phyloP scores from a whole-genome alignment of 768 basidiomycete genomes.

The Hirschioporus abietinus region DNA sequence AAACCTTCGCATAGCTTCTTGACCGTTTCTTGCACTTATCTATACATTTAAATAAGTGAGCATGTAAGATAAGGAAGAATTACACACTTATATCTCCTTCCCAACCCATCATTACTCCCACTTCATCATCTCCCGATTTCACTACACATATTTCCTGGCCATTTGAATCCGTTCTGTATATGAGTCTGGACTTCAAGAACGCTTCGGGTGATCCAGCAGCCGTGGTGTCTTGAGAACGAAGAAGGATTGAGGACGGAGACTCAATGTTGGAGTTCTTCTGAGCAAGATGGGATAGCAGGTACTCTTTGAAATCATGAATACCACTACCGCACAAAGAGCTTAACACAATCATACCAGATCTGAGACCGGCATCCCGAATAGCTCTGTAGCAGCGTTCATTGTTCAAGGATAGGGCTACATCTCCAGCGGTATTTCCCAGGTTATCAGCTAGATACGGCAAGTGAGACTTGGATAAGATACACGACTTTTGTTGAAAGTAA shows the following conservation, averaged over 20 bases:
- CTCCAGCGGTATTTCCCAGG: conserved; percentile 78
- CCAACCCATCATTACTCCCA: conserved; percentile 99
- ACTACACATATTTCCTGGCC: conserved; percentile 84
- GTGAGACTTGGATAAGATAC: conserved; percentile 6
- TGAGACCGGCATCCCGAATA: conserved; percentile 90
- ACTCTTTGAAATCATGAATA: conserved; percentile 39
- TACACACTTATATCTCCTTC: conserved; percentile 71
- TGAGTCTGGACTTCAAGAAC: conserved; percentile 68
- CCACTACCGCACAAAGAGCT: conserved; percentile 8
- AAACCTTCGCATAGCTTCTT: conserved; percentile 51
- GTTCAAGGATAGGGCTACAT: conserved; percentile 85
- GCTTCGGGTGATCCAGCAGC: conserved; percentile 57
- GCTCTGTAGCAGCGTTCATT: conserved; percentile 64
- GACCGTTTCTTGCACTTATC: conserved; percentile 74
- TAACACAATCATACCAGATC: conserved; percentile 55
- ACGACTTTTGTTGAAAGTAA: conserved; percentile 23
- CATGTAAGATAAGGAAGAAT: background rate
- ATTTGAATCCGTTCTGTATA: conserved; percentile 59
- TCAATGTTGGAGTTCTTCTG: conserved; percentile 31
- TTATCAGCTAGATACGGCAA: conserved; percentile 54
- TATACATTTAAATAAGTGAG: conserved; percentile 20
- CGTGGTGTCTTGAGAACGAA: conserved; percentile 48
- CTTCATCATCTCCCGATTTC: conserved; percentile 57
- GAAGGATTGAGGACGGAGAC: conserved; percentile 28
- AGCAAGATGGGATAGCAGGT: conserved; percentile 61